phyloP scores from a whole-genome alignment of 2,329 filamentous ascomycete species.

The Aotearoamyces nothofagi region DNA sequence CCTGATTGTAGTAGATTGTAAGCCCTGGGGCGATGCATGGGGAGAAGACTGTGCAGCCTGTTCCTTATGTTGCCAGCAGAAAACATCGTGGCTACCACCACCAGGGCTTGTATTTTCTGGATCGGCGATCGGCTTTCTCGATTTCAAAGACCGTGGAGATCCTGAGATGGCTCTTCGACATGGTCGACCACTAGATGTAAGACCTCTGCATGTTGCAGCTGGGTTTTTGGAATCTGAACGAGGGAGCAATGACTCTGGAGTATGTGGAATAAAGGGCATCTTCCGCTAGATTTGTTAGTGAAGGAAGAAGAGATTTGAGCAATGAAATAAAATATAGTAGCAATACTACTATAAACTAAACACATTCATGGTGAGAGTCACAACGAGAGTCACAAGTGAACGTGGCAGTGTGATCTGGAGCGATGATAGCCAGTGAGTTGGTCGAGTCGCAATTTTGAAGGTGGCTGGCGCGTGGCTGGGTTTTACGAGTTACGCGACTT shows the following conservation, averaged over 20 bases:
- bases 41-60: conserved; percentile 41
- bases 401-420: too few species aligned
- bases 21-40: conserved; percentile 19
- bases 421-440: too few species aligned
- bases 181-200: conserved; percentile 68
- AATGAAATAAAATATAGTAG: too few species aligned
- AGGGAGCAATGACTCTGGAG: conserved; percentile 65
- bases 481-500: too few species aligned
- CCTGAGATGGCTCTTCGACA: conserved; percentile 60
- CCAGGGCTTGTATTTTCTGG: conserved; percentile 22
- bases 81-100: conserved; percentile 45
- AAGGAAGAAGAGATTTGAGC: too few species aligned
- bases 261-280: conserved; percentile 56
- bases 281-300: too few species aligned
- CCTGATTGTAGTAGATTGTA: conserved; percentile 34
- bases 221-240: conserved; percentile 79
- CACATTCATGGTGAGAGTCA: too few species aligned
- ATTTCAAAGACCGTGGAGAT: conserved; percentile 12
- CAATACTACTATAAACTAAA: too few species aligned
- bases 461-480: too few species aligned
- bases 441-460: too few species aligned
- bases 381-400: too few species aligned
- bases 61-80: conserved; percentile 92
- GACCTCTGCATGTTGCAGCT: conserved; percentile 70
- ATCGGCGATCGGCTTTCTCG: conserved; percentile 13